Conservation (phyloP, 2,329 filamentous ascomycete species). For the Penicillium sp. region DNA sequence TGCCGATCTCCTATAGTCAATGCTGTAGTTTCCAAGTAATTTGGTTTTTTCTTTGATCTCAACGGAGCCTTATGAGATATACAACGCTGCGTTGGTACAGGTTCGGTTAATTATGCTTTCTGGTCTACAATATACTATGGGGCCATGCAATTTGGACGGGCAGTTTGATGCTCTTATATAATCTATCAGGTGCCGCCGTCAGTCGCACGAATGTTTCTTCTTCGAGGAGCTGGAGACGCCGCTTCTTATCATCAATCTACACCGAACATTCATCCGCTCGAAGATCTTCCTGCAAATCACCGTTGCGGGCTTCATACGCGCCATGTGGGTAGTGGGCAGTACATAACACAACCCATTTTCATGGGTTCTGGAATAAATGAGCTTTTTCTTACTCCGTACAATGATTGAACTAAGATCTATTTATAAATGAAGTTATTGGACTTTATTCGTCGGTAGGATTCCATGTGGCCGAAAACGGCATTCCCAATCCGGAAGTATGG, state of each 20-base stretch:
- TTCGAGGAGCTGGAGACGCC: neutral
- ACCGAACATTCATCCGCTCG: neutral
- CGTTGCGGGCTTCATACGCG: neutral
- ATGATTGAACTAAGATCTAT: neutral
- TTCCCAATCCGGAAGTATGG: conserved; percentile 7
- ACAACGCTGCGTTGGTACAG: too few relatives aligned
- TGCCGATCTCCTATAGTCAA: neutral
- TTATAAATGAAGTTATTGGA: neutral
- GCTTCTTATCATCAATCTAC: neutral
- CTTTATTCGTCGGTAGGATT: neutral
- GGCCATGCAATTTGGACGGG: neutral
- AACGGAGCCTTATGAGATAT: neutral
- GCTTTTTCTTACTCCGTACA: neutral
- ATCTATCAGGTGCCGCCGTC: neutral
- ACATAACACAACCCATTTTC: neutral
- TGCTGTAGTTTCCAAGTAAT: neutral
- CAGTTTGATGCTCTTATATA: neutral
- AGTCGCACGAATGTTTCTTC: neutral
- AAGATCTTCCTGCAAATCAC: neutral
- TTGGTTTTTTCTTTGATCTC: neutral
- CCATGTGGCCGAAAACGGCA: neutral
- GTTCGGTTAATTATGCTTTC: too few relatives aligned
- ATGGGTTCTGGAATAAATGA: neutral
- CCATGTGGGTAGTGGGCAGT: neutral
- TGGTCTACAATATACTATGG: neutral